These are phyloP conservation scores for Lactarius vividus DNA, from an alignment of 768 basidiomycete genomes.

Conservation along the genomic window DNA sequence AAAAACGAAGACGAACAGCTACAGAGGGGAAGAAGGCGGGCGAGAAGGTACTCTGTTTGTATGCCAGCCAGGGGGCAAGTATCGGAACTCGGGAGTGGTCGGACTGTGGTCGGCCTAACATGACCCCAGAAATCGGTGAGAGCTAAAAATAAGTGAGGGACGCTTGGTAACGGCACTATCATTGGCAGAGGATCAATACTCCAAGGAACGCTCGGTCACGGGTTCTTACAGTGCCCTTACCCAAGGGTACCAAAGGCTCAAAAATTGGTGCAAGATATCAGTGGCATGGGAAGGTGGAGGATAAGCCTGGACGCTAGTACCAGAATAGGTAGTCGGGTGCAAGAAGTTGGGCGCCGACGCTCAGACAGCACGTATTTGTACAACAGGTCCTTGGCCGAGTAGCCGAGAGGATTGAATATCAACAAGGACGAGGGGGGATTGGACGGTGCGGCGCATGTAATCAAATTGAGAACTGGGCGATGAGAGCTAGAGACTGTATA, in stretches of 20 bases:
- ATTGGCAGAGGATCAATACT: not conserved
- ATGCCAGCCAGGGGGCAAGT: not conserved
- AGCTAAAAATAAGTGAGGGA: conserved; percentile 13
- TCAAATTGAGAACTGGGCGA: not conserved
- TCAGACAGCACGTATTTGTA: not conserved
- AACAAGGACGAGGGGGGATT: not conserved
- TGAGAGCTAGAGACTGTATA: not conserved
- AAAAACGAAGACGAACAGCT: not conserved
- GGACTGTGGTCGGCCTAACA: conserved; percentile 7
- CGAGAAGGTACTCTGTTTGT: not conserved
- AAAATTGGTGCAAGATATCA: not conserved
- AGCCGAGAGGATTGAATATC: not conserved
- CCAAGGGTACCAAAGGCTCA: not conserved
- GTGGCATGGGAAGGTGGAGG: conserved; percentile 2
- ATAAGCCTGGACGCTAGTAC: not conserved
- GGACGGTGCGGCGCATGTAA: not conserved
- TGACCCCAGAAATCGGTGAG: not conserved
- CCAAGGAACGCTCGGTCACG: conserved; percentile 10
- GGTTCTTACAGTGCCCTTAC: not conserved
- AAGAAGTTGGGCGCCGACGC: not conserved
- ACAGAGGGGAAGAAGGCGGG: not conserved
- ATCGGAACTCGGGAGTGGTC: conserved; percentile 2
- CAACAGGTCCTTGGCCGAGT: not conserved
- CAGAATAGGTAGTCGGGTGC: not conserved
- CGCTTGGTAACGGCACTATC: conserved; percentile 1